A percentile compares a stretch with the other conserved stretches of the same genome.
These are phyloP conservation scores for Neofusicoccum parvum DNA, from an alignment of 2,329 filamentous ascomycete species.

Conservation along the genomic window DNA sequence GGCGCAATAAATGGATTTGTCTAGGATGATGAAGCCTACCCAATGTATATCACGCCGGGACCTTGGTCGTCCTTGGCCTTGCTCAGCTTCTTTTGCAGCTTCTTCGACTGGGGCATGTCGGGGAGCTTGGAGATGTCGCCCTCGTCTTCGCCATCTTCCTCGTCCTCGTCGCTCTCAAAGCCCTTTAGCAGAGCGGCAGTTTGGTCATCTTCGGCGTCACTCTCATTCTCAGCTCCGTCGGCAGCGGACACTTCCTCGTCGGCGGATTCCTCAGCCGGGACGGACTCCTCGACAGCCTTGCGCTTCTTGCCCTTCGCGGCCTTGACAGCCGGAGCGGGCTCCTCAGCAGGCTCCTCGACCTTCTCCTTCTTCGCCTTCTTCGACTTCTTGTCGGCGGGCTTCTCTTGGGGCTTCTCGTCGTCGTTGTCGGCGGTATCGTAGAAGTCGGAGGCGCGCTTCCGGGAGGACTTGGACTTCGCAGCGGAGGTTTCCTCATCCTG, in stretches of 20 bases:
- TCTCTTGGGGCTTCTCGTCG: constrained; percentile 23
- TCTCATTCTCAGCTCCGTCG: constrained; percentile 32
- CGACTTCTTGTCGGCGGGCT: constrained; percentile 25
- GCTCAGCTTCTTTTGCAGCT: constrained; percentile 47
- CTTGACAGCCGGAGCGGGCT: not conserved
- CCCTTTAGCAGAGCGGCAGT: constrained; percentile 55
- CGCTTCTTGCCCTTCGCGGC: not conserved
- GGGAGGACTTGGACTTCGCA: constrained; percentile 31
- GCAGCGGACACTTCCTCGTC: constrained; percentile 26
- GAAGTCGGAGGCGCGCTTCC: constrained; percentile 41
- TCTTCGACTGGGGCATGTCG: constrained; percentile 33
- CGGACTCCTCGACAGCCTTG: constrained; percentile 6
- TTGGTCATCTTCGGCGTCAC: constrained; percentile 46
- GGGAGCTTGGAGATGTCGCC: constrained; percentile 41
- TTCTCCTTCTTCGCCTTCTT: constrained; percentile 28
- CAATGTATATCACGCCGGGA: constrained; percentile 84
- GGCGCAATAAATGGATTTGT: not conserved
- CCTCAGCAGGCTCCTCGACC: not conserved
- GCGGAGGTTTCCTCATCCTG: constrained; percentile 27
- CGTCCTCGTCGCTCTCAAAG: constrained; percentile 51
- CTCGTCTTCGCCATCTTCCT: constrained; percentile 43
- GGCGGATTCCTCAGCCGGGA: constrained; percentile 6
- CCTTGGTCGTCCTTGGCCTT: constrained; percentile 54
- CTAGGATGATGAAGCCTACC: constrained; percentile 45
- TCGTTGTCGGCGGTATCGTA: constrained; percentile 28